These are phyloP conservation scores for Tetradesmus lagerheimii DNA, from an alignment of 139 green algal species.

Conservation along the genomic window DNA sequence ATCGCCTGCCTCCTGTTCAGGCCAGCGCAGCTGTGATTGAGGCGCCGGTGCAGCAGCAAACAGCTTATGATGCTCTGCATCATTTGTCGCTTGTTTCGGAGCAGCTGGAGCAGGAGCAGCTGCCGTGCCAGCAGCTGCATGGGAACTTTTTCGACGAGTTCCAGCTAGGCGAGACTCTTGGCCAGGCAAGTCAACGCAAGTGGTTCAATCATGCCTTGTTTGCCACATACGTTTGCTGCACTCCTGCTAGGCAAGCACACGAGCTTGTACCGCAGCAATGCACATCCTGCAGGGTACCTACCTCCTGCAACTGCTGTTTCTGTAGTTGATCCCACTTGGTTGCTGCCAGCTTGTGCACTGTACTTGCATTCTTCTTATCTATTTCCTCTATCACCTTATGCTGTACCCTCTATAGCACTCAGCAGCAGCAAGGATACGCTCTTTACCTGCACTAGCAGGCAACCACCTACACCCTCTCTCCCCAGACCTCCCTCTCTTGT, in stretches of 20 bases:
- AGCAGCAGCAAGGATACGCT: no score
- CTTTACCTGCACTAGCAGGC: no score
- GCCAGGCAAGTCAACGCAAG: background rate
- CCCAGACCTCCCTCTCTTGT: no score
- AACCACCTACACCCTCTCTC: no score
- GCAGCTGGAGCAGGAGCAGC: background rate
- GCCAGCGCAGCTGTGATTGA: background rate
- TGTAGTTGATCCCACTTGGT: background rate
- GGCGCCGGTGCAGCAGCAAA: background rate
- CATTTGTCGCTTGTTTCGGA: background rate
- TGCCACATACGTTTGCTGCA: no score
- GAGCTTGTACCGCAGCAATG: background rate
- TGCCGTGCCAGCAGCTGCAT: background rate
- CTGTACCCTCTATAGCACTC: no score
- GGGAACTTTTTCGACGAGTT: background rate
- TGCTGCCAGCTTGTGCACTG: background rate
- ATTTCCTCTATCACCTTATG: no score
- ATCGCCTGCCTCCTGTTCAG: background rate
- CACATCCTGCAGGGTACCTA: background rate
- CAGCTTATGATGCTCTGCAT: background rate
- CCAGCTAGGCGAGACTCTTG: background rate
- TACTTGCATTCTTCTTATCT: background rate
- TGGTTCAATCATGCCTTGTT: background rate
- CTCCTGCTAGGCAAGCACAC: background rate
- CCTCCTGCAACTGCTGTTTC: background rate